A percentile compares a stretch with the other conserved stretches of the same genome.
phyloP scores from a whole-genome alignment of 306 rosid species.

The Pterocarpus santalinus region DNA sequence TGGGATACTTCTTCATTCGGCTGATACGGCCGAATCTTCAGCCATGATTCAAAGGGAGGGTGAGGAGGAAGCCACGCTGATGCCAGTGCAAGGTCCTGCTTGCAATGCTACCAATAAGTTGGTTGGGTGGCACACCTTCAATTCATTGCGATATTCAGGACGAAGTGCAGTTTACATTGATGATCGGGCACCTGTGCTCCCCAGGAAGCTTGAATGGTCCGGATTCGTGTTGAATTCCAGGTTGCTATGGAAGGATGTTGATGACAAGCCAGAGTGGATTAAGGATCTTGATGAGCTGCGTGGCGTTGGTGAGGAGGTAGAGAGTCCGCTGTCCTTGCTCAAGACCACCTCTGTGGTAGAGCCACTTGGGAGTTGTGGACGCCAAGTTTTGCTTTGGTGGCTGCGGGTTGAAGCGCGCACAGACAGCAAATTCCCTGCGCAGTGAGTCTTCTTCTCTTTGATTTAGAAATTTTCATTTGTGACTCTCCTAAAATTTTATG shows the following conservation, averaged over 20 bases:
- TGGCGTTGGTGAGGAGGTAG: conserved; percentile 66
- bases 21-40: conserved; percentile 50
- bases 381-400: conserved; percentile 96
- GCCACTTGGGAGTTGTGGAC: conserved; percentile 97
- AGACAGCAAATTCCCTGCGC: conserved; percentile 96
- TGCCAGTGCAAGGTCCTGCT: conserved; percentile 97
- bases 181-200: conserved; percentile 85
- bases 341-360: conserved; percentile 82
- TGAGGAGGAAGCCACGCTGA: conserved; percentile 57
- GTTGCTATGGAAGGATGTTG: conserved; percentile 83
- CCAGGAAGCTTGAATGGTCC: conserved; percentile 91
- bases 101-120: conserved; percentile 86
- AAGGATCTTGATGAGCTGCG: conserved; percentile 73
- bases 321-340: conserved; percentile 83
- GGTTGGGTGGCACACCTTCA: conserved; percentile 97
- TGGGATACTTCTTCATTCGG: conserved; percentile 83
- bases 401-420: conserved; percentile 97
- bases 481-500: conserved; percentile 11
- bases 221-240: conserved; percentile 94
- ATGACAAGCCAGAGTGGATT: conserved; percentile 88
- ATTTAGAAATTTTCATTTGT: background rate
- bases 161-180: conserved; percentile 81
- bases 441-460: conserved; percentile 60
- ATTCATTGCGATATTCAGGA: conserved; percentile 70
- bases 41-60: conserved; percentile 50